Evolutionary conservation across 257 asterid species (phyloP).

Genomic region (Ocimum tenuiflorum): DNA sequence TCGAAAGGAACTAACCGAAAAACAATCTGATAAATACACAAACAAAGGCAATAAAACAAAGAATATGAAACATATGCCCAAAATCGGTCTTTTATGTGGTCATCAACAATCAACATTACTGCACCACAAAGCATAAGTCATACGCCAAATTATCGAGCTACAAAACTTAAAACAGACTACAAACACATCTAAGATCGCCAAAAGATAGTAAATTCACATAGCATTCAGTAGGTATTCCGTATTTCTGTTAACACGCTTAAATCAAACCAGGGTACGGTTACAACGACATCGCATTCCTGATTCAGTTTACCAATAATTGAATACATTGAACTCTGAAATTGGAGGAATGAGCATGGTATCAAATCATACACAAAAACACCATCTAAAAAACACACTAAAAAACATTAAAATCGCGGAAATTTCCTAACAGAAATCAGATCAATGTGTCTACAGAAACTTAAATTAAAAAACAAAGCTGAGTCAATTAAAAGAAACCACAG

Average conservation of each 20-base stretch:
- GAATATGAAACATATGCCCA: background rate
- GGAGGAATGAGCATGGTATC: background rate
- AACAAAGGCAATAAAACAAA: background rate
- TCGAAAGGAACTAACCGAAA: background rate
- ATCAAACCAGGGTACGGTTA: background rate
- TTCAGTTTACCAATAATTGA: background rate
- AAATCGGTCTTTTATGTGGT: background rate
- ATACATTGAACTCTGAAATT: background rate
- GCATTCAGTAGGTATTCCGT: background rate
- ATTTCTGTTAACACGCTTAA: background rate
- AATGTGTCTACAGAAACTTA: background rate
- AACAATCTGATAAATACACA: conserved; percentile 4
- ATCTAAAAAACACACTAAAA: background rate
- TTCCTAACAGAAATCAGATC: background rate
- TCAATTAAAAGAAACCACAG: background rate
- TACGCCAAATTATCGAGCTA: background rate
- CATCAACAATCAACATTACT: background rate
- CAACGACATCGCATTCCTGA: background rate
- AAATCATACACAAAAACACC: background rate
- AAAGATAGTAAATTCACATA: background rate
- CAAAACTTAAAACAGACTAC: background rate
- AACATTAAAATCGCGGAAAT: background rate
- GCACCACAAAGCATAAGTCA: conserved; percentile 1
- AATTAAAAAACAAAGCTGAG: background rate
- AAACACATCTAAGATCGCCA: background rate